These are phyloP conservation scores for Aspergillus niger DNA, from an alignment of 2,329 filamentous ascomycete genomes.

Conservation along the genomic window DNA sequence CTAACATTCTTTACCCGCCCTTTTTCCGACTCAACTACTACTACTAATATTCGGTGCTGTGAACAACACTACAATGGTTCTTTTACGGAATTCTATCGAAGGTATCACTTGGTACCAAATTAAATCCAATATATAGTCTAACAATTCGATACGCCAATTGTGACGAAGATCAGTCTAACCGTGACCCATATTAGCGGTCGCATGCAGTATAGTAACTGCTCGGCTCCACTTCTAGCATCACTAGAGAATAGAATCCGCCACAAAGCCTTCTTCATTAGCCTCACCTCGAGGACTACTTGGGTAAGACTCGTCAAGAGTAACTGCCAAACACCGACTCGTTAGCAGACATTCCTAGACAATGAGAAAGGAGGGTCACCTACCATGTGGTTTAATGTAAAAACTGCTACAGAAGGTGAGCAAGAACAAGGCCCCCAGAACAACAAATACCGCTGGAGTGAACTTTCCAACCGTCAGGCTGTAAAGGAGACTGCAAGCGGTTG, in stretches of 20 bases:
- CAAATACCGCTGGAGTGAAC: slow-evolving; percentile 81
- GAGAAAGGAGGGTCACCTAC: slow-evolving; percentile 55
- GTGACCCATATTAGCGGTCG: too few species aligned
- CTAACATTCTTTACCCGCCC: not conserved
- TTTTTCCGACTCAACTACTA: too few species aligned
- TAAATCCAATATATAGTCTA: too few species aligned
- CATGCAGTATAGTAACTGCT: not conserved
- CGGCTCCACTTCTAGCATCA: not conserved
- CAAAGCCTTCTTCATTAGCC: not conserved
- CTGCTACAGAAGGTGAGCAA: slow-evolving; percentile 65
- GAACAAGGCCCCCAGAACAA: slow-evolving; percentile 70
- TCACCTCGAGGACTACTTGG: not conserved
- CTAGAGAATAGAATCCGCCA: slow-evolving; percentile 1
- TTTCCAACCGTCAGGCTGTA: slow-evolving; percentile 78
- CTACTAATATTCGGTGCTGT: not conserved
- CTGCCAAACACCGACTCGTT: not conserved
- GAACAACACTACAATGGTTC: not conserved
- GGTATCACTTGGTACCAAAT: too few species aligned
- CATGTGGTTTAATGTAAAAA: slow-evolving; percentile 71
- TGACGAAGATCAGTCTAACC: not conserved
- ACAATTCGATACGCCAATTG: too few species aligned
- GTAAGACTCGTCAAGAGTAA: not conserved
- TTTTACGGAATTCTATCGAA: too few species aligned
- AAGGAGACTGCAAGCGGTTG: slow-evolving; percentile 80
- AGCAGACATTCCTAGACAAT: not conserved